Conservation (phyloP, 2,329 filamentous ascomycete species). For the Fonsecaea multimorphosa region DNA sequence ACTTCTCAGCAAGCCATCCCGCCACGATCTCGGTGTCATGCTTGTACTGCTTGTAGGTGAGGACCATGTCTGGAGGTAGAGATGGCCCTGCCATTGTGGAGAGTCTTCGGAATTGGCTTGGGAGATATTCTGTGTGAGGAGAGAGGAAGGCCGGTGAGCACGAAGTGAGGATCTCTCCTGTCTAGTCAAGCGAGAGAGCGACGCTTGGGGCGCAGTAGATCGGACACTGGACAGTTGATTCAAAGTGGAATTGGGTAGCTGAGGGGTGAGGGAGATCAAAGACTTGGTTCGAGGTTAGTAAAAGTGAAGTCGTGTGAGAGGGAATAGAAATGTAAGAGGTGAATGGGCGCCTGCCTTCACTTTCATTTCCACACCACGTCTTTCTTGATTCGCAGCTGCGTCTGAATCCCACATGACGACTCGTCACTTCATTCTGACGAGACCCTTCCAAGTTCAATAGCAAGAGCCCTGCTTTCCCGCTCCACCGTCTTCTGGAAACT, state of each 20-base stretch:
- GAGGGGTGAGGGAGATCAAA: too few species aligned
- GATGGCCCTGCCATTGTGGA: conserved; percentile 4
- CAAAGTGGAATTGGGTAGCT: background rate
- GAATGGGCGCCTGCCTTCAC: background rate
- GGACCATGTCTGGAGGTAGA: conserved; percentile 12
- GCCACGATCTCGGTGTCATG: conserved; percentile 17
- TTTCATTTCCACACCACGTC: background rate
- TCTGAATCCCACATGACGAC: background rate
- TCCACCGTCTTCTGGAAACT: too few species aligned
- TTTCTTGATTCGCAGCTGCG: background rate
- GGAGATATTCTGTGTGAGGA: background rate
- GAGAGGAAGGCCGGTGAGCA: background rate
- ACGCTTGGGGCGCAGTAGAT: background rate
- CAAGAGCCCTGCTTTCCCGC: too few species aligned
- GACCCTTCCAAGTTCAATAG: background rate
- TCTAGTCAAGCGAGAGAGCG: background rate
- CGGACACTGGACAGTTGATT: background rate
- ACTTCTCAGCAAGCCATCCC: conserved; percentile 12
- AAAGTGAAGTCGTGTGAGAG: background rate
- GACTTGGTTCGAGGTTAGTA: background rate
- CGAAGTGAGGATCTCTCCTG: background rate
- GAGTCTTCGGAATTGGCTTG: background rate
- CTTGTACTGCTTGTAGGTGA: conserved; percentile 20
- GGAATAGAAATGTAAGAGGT: background rate
- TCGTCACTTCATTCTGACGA: background rate